phyloP scores from a whole-genome alignment of 164 flowering plant genomes.

The Taxillus chinensis region DNA sequence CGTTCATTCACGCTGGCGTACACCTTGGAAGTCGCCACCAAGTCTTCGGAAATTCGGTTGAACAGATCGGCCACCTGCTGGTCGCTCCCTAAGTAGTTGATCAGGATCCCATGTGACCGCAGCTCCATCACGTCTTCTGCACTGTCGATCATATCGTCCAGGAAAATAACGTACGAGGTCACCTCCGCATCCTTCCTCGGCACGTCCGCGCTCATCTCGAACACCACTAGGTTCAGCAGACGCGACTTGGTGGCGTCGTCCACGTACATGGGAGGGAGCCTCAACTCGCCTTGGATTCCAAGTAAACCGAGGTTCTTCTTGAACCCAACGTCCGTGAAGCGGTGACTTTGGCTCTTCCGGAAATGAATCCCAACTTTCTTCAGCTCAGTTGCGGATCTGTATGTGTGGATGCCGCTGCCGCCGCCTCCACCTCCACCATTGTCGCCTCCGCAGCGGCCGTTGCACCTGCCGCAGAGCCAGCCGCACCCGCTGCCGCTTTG shows the following conservation, averaged over 20 bases:
- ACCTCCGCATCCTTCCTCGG: background rate
- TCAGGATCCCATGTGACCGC: background rate
- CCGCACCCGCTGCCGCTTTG: background rate
- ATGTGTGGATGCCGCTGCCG: background rate
- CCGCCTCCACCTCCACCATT: background rate
- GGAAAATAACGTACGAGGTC: constrained; percentile 6
- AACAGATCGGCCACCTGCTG: constrained; percentile 1
- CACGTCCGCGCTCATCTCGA: constrained; percentile 2
- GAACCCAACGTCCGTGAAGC: background rate
- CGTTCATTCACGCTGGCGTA: background rate
- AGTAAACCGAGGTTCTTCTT: background rate
- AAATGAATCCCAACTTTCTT: background rate
- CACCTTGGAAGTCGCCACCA: background rate
- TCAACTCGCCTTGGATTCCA: background rate
- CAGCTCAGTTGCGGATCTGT: background rate
- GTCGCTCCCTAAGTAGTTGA: constrained; percentile 6
- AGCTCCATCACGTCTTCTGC: constrained; percentile 6
- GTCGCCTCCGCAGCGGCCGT: no score
- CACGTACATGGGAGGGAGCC: constrained; percentile 5
- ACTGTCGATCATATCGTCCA: constrained; percentile 4
- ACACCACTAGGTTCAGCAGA: constrained; percentile 8
- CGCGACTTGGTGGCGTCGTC: background rate
- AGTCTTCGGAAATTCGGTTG: background rate
- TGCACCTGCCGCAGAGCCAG: background rate
- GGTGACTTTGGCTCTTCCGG: background rate